Conservation (phyloP, 1,284 basidiomycete species). For the Fomitopsis schrenkii region DNA sequence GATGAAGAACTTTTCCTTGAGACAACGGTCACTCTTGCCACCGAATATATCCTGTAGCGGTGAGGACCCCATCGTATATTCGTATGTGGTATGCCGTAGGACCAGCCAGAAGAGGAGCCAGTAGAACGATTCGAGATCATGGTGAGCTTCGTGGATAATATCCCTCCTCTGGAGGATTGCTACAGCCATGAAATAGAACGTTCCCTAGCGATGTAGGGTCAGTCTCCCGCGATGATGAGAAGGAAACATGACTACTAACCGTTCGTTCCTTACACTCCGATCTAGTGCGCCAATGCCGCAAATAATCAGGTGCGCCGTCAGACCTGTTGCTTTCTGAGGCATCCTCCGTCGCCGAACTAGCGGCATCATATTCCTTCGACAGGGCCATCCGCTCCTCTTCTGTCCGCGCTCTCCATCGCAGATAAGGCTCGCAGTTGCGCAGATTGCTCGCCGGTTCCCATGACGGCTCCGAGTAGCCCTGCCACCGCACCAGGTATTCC, state of each 20-base stretch:
- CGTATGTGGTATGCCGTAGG: constrained; percentile 9
- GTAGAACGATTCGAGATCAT: constrained; percentile 16
- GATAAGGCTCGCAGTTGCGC: neutral
- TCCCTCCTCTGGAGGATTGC: neutral
- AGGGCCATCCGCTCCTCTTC: neutral
- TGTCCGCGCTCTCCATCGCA: neutral
- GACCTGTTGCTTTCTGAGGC: too few relatives aligned
- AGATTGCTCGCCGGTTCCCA: neutral
- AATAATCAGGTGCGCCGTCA: neutral
- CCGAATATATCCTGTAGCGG: neutral
- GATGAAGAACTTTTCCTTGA: neutral
- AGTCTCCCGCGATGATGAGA: too few relatives aligned
- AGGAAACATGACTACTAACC: constrained; percentile 1
- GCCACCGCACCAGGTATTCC: neutral
- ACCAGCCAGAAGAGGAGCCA: constrained; percentile 16
- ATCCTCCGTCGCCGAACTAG: too few relatives aligned
- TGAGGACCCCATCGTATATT: neutral
- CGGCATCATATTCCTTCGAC: neutral
- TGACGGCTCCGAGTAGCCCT: neutral
- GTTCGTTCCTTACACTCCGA: constrained; percentile 10
- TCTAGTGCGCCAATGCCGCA: neutral
- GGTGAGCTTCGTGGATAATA: constrained; percentile 4
- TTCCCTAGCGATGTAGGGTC: constrained; percentile 7
- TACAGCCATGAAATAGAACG: constrained; percentile 12
- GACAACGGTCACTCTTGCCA: too few relatives aligned